Conservation (phyloP, 2,329 filamentous ascomycete genomes). For the Leptographium procerum region DNA sequence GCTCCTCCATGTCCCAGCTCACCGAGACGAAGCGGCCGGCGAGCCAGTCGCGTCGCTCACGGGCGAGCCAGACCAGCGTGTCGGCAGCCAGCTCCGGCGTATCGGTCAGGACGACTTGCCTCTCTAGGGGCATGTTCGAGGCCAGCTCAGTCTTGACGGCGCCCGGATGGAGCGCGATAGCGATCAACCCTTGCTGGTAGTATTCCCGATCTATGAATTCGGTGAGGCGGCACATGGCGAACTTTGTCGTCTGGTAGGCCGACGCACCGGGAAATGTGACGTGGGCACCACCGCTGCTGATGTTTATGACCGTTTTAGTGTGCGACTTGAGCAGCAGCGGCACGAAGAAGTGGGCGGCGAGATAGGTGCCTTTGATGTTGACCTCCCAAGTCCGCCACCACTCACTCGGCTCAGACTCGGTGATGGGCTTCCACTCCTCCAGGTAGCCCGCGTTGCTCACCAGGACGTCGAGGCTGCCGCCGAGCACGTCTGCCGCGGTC, state of each 20-base stretch:
- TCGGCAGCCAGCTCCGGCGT: constrained; percentile 28
- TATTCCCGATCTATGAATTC: constrained; percentile 19
- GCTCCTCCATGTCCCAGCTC: constrained; percentile 36
- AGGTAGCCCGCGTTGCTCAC: constrained; percentile 10
- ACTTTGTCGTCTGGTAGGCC: constrained; percentile 35
- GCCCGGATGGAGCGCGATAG: constrained; percentile 28
- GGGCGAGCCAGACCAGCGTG: constrained; percentile 30
- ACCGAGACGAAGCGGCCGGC: constrained; percentile 29
- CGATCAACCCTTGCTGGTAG: constrained; percentile 29
- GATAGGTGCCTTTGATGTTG: constrained; percentile 6
- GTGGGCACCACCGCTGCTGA: constrained; percentile 32
- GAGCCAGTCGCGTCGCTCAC: constrained; percentile 31
- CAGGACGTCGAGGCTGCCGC: constrained; percentile 8
- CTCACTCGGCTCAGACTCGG: constrained; percentile 2
- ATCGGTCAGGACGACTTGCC: constrained; percentile 18
- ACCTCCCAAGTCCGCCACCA: constrained; percentile 7
- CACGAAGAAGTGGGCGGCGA: constrained; percentile 1
- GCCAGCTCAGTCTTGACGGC: constrained; percentile 23
- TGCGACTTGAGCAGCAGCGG: constrained; percentile 2
- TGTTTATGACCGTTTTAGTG: constrained; percentile 26
- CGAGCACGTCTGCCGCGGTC: not conserved
- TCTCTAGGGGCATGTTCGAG: not conserved
- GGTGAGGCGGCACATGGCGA: constrained; percentile 35
- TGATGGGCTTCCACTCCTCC: not conserved
- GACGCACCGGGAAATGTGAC: constrained; percentile 22